These are phyloP conservation scores for Lotus japonicus DNA, from an alignment of 306 rosid species.

Conservation along the genomic window DNA sequence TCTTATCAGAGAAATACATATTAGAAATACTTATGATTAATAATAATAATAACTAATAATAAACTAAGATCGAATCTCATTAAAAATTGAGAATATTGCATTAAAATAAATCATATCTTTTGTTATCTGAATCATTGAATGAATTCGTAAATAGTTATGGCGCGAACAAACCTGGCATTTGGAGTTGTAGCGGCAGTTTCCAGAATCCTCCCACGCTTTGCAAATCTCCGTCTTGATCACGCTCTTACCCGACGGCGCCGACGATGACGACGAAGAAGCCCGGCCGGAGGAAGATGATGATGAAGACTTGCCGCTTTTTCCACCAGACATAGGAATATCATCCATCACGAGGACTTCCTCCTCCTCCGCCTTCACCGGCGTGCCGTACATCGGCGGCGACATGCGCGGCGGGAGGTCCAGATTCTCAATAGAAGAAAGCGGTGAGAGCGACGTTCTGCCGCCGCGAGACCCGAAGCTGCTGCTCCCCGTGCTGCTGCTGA, in stretches of 20 bases:
- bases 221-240: constrained; percentile 28
- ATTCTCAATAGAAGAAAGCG: constrained; percentile 54
- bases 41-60: too few relatives aligned
- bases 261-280: constrained; percentile 11
- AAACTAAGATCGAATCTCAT: too few relatives aligned
- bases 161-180: constrained; percentile 50
- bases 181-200: constrained; percentile 31
- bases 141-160: constrained; percentile 15
- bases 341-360: constrained; percentile 75
- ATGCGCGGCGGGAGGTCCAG: constrained; percentile 29
- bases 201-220: constrained; percentile 36
- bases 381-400: constrained; percentile 37
- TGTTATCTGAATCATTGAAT: not conserved
- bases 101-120: too few relatives aligned
- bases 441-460: constrained; percentile 24
- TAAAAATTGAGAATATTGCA: too few relatives aligned
- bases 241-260: too few relatives aligned
- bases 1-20: too few relatives aligned
- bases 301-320: constrained; percentile 36
- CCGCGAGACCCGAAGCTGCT: constrained; percentile 37
- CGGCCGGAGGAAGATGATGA: constrained; percentile 28
- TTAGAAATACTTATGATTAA: too few relatives aligned
- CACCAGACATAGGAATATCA: constrained; percentile 34
- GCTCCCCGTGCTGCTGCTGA: constrained; percentile 24
- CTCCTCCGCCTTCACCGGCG: constrained; percentile 53